These are phyloP conservation scores for Elongisporangium senticosum DNA, from an alignment of 352 stramenopile species.

Conservation along the genomic window DNA sequence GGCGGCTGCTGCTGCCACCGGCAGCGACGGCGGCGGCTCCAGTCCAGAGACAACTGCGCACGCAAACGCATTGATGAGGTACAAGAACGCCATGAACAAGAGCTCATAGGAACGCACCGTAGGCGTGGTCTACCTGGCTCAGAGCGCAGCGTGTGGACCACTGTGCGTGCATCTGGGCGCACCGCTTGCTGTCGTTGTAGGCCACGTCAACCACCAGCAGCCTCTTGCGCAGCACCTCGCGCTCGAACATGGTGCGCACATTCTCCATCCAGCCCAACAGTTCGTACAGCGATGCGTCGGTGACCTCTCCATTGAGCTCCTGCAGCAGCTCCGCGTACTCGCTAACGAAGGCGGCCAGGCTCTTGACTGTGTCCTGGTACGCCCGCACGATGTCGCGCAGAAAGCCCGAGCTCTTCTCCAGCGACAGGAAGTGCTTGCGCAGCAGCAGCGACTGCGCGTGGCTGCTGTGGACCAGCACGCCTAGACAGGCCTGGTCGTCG, in stretches of 20 bases:
- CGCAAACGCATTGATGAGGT: background rate
- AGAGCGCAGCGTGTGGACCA: conserved; percentile 30
- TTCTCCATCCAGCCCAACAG: conserved; percentile 76
- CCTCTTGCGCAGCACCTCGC: conserved; percentile 53
- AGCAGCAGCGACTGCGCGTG: conserved; percentile 37
- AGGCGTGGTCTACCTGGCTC: conserved; percentile 43
- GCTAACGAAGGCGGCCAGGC: conserved; percentile 30
- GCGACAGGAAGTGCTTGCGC: conserved; percentile 55
- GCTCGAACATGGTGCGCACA: conserved; percentile 60
- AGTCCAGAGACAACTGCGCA: conserved; percentile 35
- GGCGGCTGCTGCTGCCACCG: background rate
- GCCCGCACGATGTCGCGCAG: conserved; percentile 47
- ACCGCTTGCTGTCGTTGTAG: conserved; percentile 35
- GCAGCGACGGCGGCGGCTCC: conserved; percentile 21
- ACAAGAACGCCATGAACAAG: background rate
- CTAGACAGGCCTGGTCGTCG: conserved; percentile 17
- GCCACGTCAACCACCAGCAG: conserved; percentile 42
- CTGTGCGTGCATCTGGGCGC: conserved; percentile 31
- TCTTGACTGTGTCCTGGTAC: conserved; percentile 34
- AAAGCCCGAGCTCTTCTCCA: conserved; percentile 63
- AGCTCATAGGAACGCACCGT: conserved; percentile 23
- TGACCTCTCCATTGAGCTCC: conserved; percentile 4
- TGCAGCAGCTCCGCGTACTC: conserved; percentile 30
- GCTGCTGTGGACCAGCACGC: conserved; percentile 35
- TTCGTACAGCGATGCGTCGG: conserved; percentile 7